phyloP scores from a whole-genome alignment of 345 rosid species.

The Eucalyptus polybractea region DNA sequence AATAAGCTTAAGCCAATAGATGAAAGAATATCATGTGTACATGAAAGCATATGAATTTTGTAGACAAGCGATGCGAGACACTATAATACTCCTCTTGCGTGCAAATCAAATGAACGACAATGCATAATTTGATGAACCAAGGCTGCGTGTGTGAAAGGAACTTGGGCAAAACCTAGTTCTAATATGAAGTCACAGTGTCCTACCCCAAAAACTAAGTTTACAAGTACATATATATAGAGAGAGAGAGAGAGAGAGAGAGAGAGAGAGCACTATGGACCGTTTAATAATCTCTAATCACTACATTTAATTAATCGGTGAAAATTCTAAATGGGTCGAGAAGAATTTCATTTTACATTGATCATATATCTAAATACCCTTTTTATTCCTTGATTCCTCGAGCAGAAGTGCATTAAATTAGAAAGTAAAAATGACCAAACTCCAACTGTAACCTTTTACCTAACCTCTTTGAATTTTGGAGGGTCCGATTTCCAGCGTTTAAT shows the following conservation, averaged over 20 bases:
- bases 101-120: not conserved
- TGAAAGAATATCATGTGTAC: not conserved
- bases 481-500: not conserved
- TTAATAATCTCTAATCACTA: not conserved
- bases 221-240: accelerated
- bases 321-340: not conserved
- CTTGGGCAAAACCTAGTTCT: not conserved
- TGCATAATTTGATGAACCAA: not conserved
- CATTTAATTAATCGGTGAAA: not conserved
- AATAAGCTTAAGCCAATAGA: not conserved
- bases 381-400: not conserved
- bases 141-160: not conserved
- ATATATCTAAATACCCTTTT: not conserved
- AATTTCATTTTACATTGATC: not conserved
- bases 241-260: too few species aligned
- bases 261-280: not conserved
- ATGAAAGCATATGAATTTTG: not conserved
- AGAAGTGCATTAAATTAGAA: not conserved
- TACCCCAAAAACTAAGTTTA: not conserved
- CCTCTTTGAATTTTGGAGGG: not conserved
- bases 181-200: accelerated
- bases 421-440: not conserved
- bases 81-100: not conserved
- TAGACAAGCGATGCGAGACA: accelerated
- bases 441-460: not conserved